Conservation (phyloP, 495 filamentous ascomycete species). For the Penicillium parvum region DNA sequence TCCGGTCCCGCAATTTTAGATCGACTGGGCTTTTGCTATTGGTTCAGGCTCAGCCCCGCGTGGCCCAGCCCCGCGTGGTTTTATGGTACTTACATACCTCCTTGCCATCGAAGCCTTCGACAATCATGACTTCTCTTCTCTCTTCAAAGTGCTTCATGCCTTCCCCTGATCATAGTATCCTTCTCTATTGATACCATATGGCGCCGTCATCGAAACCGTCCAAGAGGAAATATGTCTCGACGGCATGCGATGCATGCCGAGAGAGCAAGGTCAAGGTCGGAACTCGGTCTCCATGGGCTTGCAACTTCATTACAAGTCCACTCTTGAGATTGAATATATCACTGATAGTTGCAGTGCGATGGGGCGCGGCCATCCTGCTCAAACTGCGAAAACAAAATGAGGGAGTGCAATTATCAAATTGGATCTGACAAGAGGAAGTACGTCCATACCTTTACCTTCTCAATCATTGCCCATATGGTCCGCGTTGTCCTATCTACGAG, state of each 20-base stretch:
- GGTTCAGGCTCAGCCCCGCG: neutral
- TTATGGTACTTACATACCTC: neutral
- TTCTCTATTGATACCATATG: neutral
- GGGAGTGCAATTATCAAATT: slow-evolving; percentile 1
- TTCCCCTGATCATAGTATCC: neutral
- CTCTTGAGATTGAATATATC: neutral
- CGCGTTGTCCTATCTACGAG: neutral
- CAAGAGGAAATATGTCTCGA: slow-evolving; percentile 9
- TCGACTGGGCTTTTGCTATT: neutral
- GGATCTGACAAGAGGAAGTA: slow-evolving; percentile 8
- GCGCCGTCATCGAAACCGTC: neutral
- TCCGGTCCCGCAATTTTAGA: neutral
- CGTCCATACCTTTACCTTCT: neutral
- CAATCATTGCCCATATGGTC: neutral
- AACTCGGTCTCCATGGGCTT: slow-evolving; percentile 4
- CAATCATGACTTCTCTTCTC: neutral
- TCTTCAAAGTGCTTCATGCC: neutral
- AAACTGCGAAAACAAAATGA: slow-evolving; percentile 10
- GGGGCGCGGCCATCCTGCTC: slow-evolving; percentile 5
- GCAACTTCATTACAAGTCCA: neutral
- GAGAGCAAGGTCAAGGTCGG: slow-evolving; percentile 12
- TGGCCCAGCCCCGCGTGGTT: neutral
- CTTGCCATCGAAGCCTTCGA: neutral
- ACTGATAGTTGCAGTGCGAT: slow-evolving; percentile 5
- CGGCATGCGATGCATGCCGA: slow-evolving; percentile 9